Base-by-base conservation (phyloP, 768 basidiomycete species). In the Boletellus ananas region DNA sequence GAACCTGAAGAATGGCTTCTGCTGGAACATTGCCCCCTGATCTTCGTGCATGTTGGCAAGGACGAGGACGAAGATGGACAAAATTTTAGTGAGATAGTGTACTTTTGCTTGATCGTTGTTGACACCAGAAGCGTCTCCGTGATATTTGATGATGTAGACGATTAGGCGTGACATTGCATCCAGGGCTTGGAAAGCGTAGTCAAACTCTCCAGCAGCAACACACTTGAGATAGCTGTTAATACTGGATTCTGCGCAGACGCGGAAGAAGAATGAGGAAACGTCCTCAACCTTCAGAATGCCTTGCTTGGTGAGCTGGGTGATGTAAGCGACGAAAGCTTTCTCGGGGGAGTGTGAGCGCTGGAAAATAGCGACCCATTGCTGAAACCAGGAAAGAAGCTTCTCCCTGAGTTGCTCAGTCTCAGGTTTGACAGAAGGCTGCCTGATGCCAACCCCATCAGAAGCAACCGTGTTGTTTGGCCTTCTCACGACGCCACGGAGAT, bases 101-200 rank as follows among this genome's bases (percentile, higher is more conserved):
- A 94, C 90, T 68, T 96, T 96, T 16, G 94, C 92, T 59, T 92
- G 87, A 59, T 95, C 94, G 60, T 91, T 92, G 70, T 94, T 90
- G 51, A 90, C 78, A 10, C 90, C 93, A 12, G 87, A 84, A 23
- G 94, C 90, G 71, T 99, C 96, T 11, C 94, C 96, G 58, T 98
- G 95, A 67, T 98, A 97, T 74, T 98, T 98, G 81, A 98, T 94
- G 72, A 99, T 94, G 70, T 96, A 93, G 33, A 92, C 89, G 57
- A 99, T 91, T 53, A 99, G 76, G 56, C 93, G 83, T 34, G 95
- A 92, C 76, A 97, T 84, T 1, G 96, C 94, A 68, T 99, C 96
- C 60, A 98, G 75, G 14, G 93, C 89, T 65, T 91, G 93, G 75
- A 94, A 97, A 20, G 90, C 83, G 49, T 81, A 80, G 33, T 81